Conservation (phyloP, 768 basidiomycete genomes). For the Leccinum pellstonianum region DNA sequence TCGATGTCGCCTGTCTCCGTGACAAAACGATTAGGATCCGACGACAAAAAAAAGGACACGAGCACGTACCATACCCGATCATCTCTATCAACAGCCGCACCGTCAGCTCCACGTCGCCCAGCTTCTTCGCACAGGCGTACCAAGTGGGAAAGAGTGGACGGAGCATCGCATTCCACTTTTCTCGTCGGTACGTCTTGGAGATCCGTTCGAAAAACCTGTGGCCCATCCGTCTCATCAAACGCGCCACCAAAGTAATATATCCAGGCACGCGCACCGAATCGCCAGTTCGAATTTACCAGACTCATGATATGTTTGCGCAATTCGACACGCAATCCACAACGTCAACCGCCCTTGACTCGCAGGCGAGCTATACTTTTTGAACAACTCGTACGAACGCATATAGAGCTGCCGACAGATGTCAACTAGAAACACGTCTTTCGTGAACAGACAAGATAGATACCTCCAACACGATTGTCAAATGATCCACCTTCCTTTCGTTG, state of each 20-base stretch:
- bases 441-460: constrained; percentile 34
- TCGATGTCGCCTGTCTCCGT: constrained; percentile 41
- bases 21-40: neutral
- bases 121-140: constrained; percentile 79
- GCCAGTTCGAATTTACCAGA: constrained; percentile 86
- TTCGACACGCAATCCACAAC: constrained; percentile 87
- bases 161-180: constrained; percentile 77
- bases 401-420: constrained; percentile 59
- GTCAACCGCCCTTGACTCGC: constrained; percentile 75
- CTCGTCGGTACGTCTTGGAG: constrained; percentile 81
- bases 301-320: constrained; percentile 82
- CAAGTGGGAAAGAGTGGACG: constrained; percentile 72
- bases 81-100: constrained; percentile 80
- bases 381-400: constrained; percentile 90
- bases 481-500: constrained; percentile 93
- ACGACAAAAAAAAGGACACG: neutral
- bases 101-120: constrained; percentile 74
- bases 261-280: constrained; percentile 53
- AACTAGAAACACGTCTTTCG: neutral
- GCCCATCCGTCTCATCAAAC: neutral
- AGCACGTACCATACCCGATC: constrained; percentile 65
- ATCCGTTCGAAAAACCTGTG: constrained; percentile 91
- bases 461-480: constrained; percentile 80
- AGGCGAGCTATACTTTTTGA: constrained; percentile 59
- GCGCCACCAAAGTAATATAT: neutral